Evolutionary conservation across 2,329 filamentous ascomycete species (phyloP), one percentile per base, ranked within the genome.

Genomic region (Immersiporthe knoxdaviesiana): DNA sequence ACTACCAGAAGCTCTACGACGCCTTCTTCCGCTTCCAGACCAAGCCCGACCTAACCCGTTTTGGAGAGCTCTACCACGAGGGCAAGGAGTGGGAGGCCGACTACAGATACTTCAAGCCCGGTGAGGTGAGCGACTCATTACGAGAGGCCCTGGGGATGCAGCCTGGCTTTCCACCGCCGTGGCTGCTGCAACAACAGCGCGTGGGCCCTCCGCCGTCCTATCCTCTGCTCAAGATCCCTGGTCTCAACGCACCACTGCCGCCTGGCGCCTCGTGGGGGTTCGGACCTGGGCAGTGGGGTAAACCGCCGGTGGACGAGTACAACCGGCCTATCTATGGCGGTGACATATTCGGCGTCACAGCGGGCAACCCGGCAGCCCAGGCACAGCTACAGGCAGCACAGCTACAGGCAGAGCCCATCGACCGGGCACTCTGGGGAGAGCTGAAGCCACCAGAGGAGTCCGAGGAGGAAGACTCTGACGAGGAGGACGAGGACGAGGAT

Each of bases 1-100:
- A 99, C 80, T 99, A 99, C 79, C 93, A 97, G 78, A 97, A 96
- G 79, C 89, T 98, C 67, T 98, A 98, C 81, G 96, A 98, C 78
- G 96, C 96, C 4, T 99, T 99, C 84, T 99, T 99, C 84, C 89
- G 94, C 70, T 97, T 97, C 78, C 96, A 99, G 82, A 97, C 93
- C 54, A 99, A 99, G 81, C 96, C 96, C 0, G 90, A 94, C 74
- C 83, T 99, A 72, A 98, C 96, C 41, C 88, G 94, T 58, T 99
- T 97, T 75, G 96, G 96, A 54, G 96, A 99, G 79, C 94, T 99
- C n/a, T 99, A 99, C 80, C 98, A 98, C 79, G 96, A 99, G 81
- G 96, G 96, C 77, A 99, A 99, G 79, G 96, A 99, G 78, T 96
- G 93, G 77, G 96, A 99, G 81, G 97, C 96, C 0, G 97, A 98